Evolutionary conservation across 2,329 filamentous ascomycete species (phyloP), one percentile per base, ranked within the genome.

Genomic region (Aspergillus tamarii): DNA sequence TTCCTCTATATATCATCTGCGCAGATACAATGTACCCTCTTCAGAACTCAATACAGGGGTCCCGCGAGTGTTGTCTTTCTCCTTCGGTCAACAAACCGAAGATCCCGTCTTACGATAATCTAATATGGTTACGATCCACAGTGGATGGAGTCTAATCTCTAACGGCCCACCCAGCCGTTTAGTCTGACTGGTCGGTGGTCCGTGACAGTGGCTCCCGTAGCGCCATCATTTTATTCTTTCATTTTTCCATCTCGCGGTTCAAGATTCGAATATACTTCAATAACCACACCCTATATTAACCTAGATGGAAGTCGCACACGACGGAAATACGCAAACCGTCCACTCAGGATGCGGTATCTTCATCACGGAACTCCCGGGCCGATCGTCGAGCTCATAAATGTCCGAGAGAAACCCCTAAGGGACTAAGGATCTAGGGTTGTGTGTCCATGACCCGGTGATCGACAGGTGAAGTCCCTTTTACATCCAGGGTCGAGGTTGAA

Each of bases 121-220:
- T 54, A 54, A 65, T 59, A 53, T 57, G 63, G 54, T 30, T 58
- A 58, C 36, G 65, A 65, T 65, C 65, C 65, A 65, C 65, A 58
- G 46, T 43, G 50, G 52, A 46, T 26, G 55, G 55, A 63, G 65
- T 63, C 63, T 65, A 65, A 65, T 59, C 54, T 65, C 65, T 61
- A 63, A 66, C 65, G 56, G 41, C 55, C 64, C 64, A 61, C 64
- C 21, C 16, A 11, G 23, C 7, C 36, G 34, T 28, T 26, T 46
- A 26, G 39, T 50, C 32, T 59, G 46, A 66, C 48, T 66, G 64
- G 61, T 43, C 48, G 46, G 14, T 56, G 61, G 45, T 45, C 62
- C 52, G 34, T 55, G 52, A 39, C 52, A 36, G 52, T 54, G 52
- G 52, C 30, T 32, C 52, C 32, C 52, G 6, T 34, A 36, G 30